These are phyloP conservation scores for Phytopythium delawarense DNA, from an alignment of 352 stramenopile genomes.

Conservation along the genomic window DNA sequence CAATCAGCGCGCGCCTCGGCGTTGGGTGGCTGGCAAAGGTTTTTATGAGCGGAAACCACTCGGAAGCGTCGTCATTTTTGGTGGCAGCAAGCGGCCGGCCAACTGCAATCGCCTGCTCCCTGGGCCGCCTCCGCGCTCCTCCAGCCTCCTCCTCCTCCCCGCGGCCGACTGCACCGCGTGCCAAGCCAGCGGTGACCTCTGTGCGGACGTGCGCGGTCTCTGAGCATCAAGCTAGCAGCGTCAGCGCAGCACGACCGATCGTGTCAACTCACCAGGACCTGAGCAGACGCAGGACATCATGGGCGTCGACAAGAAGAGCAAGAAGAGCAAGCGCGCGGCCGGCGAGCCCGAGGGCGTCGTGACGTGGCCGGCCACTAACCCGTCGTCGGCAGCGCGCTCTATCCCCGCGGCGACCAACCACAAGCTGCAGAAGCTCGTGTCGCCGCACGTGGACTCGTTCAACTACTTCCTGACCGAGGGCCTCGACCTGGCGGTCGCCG, in stretches of 20 bases:
- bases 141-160: neutral
- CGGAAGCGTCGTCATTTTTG: conserved; percentile 8
- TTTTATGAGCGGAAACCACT: conserved; percentile 1
- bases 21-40: conserved; percentile 8
- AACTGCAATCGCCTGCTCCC: neutral
- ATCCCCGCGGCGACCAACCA: conserved; percentile 71
- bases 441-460: conserved; percentile 98
- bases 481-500: conserved; percentile 89
- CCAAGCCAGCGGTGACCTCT: no score
- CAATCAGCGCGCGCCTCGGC: neutral
- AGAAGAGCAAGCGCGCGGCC: conserved; percentile 15
- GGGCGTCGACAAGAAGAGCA: conserved; percentile 38
- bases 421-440: conserved; percentile 89
- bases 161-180: no score
- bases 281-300: conserved; percentile 9
- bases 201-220: no score
- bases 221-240: no score
- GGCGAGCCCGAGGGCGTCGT: conserved; percentile 21
- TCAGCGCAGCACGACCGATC: no score
- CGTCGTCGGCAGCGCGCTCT: conserved; percentile 70
- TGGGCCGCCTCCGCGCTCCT: neutral
- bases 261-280: neutral
- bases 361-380: conserved; percentile 81
- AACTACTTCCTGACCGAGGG: conserved; percentile 97
- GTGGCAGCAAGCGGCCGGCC: neutral